Evolutionary conservation across 1,284 basidiomycete species (phyloP), one percentile per base, ranked within the genome.

Genomic region (Meira miltonrushii): DNA sequence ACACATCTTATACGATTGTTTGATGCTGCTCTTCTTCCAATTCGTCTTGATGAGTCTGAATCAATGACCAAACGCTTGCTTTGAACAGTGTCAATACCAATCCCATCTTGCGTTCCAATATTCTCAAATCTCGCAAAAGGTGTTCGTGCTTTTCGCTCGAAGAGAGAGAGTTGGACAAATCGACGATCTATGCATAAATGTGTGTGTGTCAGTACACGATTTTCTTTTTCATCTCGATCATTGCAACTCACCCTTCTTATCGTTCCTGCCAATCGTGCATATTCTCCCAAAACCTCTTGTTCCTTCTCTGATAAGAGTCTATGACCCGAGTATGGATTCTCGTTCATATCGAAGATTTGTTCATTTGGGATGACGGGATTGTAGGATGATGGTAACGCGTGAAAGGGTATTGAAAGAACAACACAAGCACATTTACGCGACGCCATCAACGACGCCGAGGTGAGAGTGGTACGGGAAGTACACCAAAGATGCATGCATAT

Each of bases 61-160:
- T 87, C 49, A 93, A 87, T 9, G 88, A 89, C 91, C 91, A 96
- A 0, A 95, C 92, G 13, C 90, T 92, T 0, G 91, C 91, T 80
- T 92, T 91, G 83, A 91, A 94, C 87, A 94, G 78, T 1, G 65
- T 64, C 15, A 77, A 66, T n/a, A 77, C 73, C 40, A 98, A 83
- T 6, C 90, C 91, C 88, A 97, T 93, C 79, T 95, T 95, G 75
- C 88, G 86, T 78, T 97, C 94, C 47, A 97, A 81, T 1, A 86
- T 83, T 43, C 93, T 83, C 43, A 98, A 79, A 58, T 88, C 86
- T 44, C 83, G 83, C n/a, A 97, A 81, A 68, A 96, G 83, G 79
- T 81, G 67, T 85, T 84, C 78, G 90, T 92, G 40, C 86, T 90
- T 61, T 83, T 84, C 64, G 86, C 86, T 69, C 39, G 74, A 79